These are phyloP conservation scores for Cyberlindnera misumaiensis DNA, from an alignment of 805 yeast genomes.

Conservation along the genomic window DNA sequence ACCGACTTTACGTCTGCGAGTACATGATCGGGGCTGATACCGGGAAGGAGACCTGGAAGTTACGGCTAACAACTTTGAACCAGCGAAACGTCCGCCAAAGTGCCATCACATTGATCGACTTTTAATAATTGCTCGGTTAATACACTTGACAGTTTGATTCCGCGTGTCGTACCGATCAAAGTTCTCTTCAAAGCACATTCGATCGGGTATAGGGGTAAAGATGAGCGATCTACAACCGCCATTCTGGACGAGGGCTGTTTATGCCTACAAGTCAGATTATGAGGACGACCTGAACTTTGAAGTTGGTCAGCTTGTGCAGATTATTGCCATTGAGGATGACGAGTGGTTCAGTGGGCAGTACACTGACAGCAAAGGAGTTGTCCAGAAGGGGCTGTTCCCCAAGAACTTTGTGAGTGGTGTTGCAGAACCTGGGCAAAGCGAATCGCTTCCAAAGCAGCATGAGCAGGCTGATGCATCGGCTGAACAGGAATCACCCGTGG, in stretches of 20 bases:
- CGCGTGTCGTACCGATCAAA: background rate
- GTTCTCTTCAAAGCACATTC: background rate
- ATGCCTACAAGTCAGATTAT: slow-evolving; percentile 60
- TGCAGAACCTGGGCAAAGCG: slow-evolving; percentile 4
- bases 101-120: too few species aligned
- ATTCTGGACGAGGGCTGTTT: slow-evolving; percentile 62
- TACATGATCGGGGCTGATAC: too few species aligned
- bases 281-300: slow-evolving; percentile 78
- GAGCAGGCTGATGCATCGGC: background rate
- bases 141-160: background rate
- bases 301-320: slow-evolving; percentile 64
- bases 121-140: background rate
- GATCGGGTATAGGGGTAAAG: background rate
- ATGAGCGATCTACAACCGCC: slow-evolving; percentile 30
- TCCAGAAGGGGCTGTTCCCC: slow-evolving; percentile 76
- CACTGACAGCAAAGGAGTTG: slow-evolving; percentile 33
- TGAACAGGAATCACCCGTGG: background rate
- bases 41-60: too few species aligned
- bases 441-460: background rate
- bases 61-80: too few species aligned
- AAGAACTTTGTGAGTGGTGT: slow-evolving; percentile 58
- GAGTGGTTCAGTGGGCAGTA: slow-evolving; percentile 85
- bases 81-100: too few species aligned
- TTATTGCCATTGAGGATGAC: slow-evolving; percentile 76
- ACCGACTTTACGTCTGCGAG: too few species aligned